Evolutionary conservation across 2,329 filamentous ascomycete species (phyloP), one percentile per base, ranked within the genome.

Genomic region (Fusarium pseudoanthophilum): DNA sequence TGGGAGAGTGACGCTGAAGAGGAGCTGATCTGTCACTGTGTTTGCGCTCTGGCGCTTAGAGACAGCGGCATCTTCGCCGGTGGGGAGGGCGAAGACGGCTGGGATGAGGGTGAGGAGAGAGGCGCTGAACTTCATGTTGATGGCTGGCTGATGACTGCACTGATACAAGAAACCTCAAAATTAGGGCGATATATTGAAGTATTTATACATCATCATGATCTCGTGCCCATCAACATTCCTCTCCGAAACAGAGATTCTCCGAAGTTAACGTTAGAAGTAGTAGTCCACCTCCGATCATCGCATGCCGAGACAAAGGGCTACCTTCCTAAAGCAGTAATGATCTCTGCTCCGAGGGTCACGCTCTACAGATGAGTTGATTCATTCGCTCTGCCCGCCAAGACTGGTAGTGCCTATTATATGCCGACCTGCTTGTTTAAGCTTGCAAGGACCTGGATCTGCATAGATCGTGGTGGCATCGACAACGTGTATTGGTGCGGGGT

Each of bases 1-100:
- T 0, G 80, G 71, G 7, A 89, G 83, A 1, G 82, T 78, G 46
- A 82, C 76, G 52, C 65, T 75, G 80, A 87, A 89, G 60, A 88
- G 79, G 30, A 87, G 82, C 37, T 82, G 67, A 67, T 89, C 87
- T 3, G 85, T 87, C 21, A 83, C 76, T 13, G 79, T 56, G 24
- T 65, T 73, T 39, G 64, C 55, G 34, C 66, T 77, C 58, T 80
- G 77, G 28, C 76, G 79, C 36, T 64, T 70, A 7, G 58, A 51
- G 34, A 74, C 49, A 20, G 57, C 42, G 10, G 32, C 69, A 36
- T 67, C 73, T 15, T 62, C 37, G 24, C 57, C 39, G 0, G 67
- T 39, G 5, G 80, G 78, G 1, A 77, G 49, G 34, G 79, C 79
- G 26, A 78, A 53, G 15, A 62, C 79, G 11, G 53, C 74, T 6